Evolutionary conservation across 805 yeast genomes (phyloP), one percentile per base, ranked within the genome.

Genomic region (Grigorovia jiainica): DNA sequence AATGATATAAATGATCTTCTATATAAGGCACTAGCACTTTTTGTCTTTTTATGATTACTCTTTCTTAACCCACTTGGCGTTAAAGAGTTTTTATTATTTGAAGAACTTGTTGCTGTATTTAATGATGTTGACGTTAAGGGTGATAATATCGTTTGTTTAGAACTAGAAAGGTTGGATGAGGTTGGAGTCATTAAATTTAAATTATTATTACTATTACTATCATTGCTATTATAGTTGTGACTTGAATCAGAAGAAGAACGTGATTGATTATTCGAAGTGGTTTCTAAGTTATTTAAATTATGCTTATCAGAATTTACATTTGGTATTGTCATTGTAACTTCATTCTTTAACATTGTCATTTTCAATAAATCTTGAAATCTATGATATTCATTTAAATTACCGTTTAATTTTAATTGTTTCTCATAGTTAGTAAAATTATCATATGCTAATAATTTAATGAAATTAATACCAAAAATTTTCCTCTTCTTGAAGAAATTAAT

Each of bases 401-500:
- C 15, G 17, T 71, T 67, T 0, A 70, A 59, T 5, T 70, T 68
- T 18, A 74, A 49, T 44, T 60, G 63, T 35, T 51, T 56, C 47
- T 66, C 67, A 51, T 64, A 54, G 23, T 53, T 49, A 42, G 64
- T 52, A 49, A 86, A 72, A 23, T 76, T 71, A 35, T 79, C 85
- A 56, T 82, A 82, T 34, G 79, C 84, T 38, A 78, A 72, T 49
- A 87, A 64, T 39, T 74, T 78, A 19, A 87, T 59, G 51, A 87
- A 87, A 21, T 72, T 65, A 36, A 75, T 72, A 0, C 87, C 87
- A 8, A 70, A 64, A 3, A 87, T 66, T 39, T 75, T 74, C 46
- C 76, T 69, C 34, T 68, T 68, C 33, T 64, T 64, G 59, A 87
- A 82, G 15, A 78, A 72, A 4, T 68, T 73, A n/a, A 73, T 66